These are phyloP conservation scores for Backusella sp. DNA, from an alignment of 192 early-diverging fungal genomes.

Conservation along the genomic window DNA sequence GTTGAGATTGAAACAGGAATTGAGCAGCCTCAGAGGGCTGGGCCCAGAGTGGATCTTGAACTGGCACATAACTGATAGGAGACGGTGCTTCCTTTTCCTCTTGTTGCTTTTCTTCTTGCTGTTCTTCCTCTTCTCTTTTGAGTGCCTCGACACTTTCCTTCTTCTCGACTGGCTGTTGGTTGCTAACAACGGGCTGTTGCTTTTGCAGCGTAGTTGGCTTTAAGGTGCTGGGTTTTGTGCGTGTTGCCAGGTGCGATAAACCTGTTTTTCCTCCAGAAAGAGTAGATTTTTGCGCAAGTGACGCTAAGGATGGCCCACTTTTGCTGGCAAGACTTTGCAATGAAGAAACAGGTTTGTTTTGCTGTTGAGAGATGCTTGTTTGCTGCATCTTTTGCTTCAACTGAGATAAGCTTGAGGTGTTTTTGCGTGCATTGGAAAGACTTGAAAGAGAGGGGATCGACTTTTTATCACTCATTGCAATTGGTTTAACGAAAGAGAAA, in stretches of 20 bases:
- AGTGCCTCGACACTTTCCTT: neutral
- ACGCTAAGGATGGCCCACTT: slow-evolving; percentile 1
- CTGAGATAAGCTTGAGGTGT: neutral
- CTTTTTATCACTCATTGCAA: neutral
- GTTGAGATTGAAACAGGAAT: slow-evolving; percentile 29
- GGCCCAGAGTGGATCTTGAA: slow-evolving; percentile 31
- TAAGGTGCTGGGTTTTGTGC: neutral
- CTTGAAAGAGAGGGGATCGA: slow-evolving; percentile 4
- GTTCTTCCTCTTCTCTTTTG: neutral
- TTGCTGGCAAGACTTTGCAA: slow-evolving; percentile 7
- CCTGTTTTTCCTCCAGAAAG: slow-evolving; percentile 3
- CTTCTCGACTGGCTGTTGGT: neutral
- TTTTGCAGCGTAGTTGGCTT: neutral
- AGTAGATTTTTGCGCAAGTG: neutral
- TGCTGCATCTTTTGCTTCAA: neutral
- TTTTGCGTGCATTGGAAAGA: neutral
- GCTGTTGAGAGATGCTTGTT: neutral
- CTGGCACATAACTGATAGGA: neutral
- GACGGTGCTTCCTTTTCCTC: neutral
- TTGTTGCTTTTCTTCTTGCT: neutral
- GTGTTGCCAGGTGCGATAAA: slow-evolving; percentile 17
- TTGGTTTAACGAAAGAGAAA: neutral
- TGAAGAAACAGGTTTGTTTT: slow-evolving; percentile 6
- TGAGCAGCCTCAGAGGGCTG: slow-evolving; percentile 38
- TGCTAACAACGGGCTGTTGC: neutral